Conservation (phyloP, 2,329 filamentous ascomycete genomes). For the Cercospora zeae-maydis region DNA sequence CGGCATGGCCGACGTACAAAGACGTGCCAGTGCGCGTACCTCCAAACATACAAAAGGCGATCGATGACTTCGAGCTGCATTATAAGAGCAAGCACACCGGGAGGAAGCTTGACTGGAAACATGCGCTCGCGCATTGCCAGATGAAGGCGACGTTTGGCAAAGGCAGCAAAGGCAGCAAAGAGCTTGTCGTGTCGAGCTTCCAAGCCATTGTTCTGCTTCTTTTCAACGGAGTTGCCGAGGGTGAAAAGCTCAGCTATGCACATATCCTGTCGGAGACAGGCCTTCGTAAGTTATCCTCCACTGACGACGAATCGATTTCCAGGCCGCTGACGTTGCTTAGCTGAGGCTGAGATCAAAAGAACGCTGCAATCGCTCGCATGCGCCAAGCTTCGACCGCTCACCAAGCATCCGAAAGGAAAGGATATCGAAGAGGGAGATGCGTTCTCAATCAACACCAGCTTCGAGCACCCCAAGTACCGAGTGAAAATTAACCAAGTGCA, state of each 20-base stretch:
- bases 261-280: constrained; percentile 73
- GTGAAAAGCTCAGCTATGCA: constrained; percentile 66
- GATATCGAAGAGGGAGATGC: constrained; percentile 77
- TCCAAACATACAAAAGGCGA: constrained; percentile 67
- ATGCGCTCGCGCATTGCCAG: constrained; percentile 85
- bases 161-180: constrained; percentile 58
- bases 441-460: constrained; percentile 75
- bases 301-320: neutral
- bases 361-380: constrained; percentile 95
- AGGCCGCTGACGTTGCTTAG: constrained; percentile 38
- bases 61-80: constrained; percentile 76
- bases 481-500: constrained; percentile 99
- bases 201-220: constrained; percentile 87
- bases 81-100: constrained; percentile 90
- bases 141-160: constrained; percentile 76
- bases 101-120: constrained; percentile 84
- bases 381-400: constrained; percentile 77
- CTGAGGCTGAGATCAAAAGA: constrained; percentile 74
- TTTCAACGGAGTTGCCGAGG: constrained; percentile 70
- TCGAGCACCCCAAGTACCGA: constrained; percentile 76
- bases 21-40: constrained; percentile 74
- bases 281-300: constrained; percentile 54
- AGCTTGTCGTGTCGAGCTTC: constrained; percentile 85
- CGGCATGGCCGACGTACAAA: constrained; percentile 89
- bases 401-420: constrained; percentile 73